Conservation (phyloP, 495 filamentous ascomycete species). For the Podospora pseudocomata region DNA sequence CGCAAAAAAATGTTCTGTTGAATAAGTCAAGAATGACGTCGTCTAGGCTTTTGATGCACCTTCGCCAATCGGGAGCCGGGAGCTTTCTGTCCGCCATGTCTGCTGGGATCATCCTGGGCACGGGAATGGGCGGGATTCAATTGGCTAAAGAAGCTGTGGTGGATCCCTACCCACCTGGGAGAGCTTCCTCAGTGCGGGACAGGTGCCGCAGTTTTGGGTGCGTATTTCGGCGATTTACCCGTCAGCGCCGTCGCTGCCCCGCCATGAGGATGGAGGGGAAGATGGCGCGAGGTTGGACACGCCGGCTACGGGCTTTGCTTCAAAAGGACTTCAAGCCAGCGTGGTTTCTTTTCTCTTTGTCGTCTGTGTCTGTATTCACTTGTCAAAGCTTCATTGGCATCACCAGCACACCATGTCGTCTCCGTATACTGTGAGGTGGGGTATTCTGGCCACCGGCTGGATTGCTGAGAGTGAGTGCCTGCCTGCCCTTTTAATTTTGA, state of each 20-base stretch:
- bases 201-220: constrained; percentile 13
- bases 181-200: constrained; percentile 1
- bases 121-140: neutral
- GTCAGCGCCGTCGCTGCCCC: constrained; percentile 29
- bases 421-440: constrained; percentile 67
- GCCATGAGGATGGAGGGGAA: constrained; percentile 17
- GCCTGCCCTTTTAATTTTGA: neutral
- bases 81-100: constrained; percentile 15
- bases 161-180: constrained; percentile 4
- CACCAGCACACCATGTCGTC: constrained; percentile 35
- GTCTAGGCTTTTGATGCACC: neutral
- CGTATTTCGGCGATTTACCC: constrained; percentile 32
- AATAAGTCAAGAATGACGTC: constrained; percentile 1
- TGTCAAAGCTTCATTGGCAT: neutral
- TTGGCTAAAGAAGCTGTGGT: constrained; percentile 7
- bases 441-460: constrained; percentile 79
- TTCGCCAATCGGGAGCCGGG: constrained; percentile 19
- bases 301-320: constrained; percentile 3
- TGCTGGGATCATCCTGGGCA: constrained; percentile 3
- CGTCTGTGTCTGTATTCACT: neutral
- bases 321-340: constrained; percentile 10
- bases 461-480: constrained; percentile 64
- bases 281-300: constrained; percentile 1
- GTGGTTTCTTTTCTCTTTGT: neutral
- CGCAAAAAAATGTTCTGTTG: neutral